Conservation (phyloP, 108 stramenopile species). For the Aureococcus anophagefferens region DNA sequence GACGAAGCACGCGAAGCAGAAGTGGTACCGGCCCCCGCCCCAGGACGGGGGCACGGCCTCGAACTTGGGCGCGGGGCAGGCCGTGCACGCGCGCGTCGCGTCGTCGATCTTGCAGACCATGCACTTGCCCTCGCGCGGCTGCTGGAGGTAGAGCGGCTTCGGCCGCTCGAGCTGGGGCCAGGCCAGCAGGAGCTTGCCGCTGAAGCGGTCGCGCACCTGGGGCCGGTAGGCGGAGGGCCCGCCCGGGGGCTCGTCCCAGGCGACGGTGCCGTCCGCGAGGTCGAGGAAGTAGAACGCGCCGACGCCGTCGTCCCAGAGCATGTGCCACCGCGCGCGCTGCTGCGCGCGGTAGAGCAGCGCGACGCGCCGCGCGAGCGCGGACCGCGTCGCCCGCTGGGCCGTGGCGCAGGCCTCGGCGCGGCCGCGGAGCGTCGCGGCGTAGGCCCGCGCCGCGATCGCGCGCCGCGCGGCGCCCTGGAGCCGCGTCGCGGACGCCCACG, state of each 20-base stretch:
- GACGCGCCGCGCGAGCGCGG: not conserved
- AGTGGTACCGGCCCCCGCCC: constrained; percentile 7
- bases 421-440: not conserved
- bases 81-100: constrained; percentile 7
- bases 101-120: constrained; percentile 13
- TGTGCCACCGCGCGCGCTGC: not conserved
- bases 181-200: constrained; percentile 1
- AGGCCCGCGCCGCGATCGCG: not conserved
- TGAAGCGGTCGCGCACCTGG: constrained; percentile 13
- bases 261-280: not conserved
- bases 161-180: constrained; percentile 11
- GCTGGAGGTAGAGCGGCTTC: not conserved
- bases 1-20: constrained; percentile 12
- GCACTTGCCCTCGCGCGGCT: not conserved
- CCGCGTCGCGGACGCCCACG: not conserved
- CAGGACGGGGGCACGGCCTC: not conserved
- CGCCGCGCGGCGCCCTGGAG: not conserved
- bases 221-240: not conserved
- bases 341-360: not conserved
- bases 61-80: not conserved
- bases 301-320: constrained; percentile 5
- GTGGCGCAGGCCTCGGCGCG: not conserved
- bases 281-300: constrained; percentile 9
- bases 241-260: constrained; percentile 8
- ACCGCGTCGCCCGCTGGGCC: not conserved